Conservation (phyloP, 164 flowering plant species). For the Amborella trichopoda region DNA sequence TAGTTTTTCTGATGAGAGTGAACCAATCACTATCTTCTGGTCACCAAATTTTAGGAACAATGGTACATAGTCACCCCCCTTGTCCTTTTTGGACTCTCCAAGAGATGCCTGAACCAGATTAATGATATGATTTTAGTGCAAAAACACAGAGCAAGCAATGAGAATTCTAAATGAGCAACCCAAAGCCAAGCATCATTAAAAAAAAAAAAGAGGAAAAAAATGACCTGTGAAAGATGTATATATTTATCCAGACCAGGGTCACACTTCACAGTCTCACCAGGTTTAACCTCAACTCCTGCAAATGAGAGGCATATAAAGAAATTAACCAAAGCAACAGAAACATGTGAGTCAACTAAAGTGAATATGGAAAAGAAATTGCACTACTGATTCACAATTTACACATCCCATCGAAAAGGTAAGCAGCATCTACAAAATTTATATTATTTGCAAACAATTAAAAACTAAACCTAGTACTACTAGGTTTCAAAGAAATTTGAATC, state of each 20-base stretch:
- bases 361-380: too few species aligned
- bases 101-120: constrained; percentile 37
- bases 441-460: too few species aligned
- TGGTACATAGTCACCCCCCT: constrained; percentile 24
- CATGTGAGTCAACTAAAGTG: too few species aligned
- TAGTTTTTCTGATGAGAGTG: constrained; percentile 31
- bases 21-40: constrained; percentile 48
- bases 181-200: background rate
- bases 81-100: constrained; percentile 55
- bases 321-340: too few species aligned
- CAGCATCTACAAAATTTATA: too few species aligned
- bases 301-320: too few species aligned
- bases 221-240: constrained; percentile 56
- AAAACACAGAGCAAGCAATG: background rate
- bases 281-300: constrained; percentile 59
- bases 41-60: constrained; percentile 32
- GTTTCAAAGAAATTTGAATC: too few species aligned
- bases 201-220: background rate
- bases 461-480: too few species aligned
- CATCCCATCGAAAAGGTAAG: too few species aligned
- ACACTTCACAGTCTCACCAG: constrained; percentile 36
- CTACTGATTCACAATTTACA: too few species aligned
- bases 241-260: constrained; percentile 10
- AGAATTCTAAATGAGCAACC: background rate
- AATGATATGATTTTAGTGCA: background rate